Evolutionary conservation across 176 grass and related monocot genomes (phyloP), one percentile per base, ranked within the genome.

Genomic region (Musa itinerans): DNA sequence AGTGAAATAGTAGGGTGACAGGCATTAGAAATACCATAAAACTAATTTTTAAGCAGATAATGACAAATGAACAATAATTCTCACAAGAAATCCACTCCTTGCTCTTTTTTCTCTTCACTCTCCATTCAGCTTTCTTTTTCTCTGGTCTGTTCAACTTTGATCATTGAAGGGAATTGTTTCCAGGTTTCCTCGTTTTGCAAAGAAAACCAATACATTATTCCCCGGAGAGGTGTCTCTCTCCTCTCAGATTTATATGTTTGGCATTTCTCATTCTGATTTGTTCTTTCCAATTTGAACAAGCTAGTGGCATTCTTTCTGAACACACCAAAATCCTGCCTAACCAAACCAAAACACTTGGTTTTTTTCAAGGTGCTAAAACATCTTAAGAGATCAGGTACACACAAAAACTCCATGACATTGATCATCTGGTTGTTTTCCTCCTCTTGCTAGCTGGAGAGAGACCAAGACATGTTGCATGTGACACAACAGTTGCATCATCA

Each of bases 351-450:
- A 52, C 53, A 53, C 62, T 54, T 68, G 63, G 0, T 24, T 24
- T 24, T 24, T 78, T 49, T 25, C 52, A 63, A 48, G 34, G 78
- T 20, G 22, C 57, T 56, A 76, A 76, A 76, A 76, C 54, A 17
- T 63, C 26, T 15, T 56, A 76, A 63, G 29, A 13, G 50, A 57
- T 53, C 48, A 69, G 27, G n/a, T 20, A 20, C 15, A n/a, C 20
- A 17, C 1, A 5, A 65, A 71, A 71, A 27, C 54, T 23, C 49
- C 49, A 61, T 72, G 48, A 43, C 2, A 63, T 26, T 59, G 72
- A 64, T 52, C 53, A 95, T 63, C 76, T 84, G 85, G 74, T 79
- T 73, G 86, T 73, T 80, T 88, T 96, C 73, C 93, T 88, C 87
- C 81, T 86, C 80, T 96, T 96, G 86, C 89, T 82, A 49, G 82